phyloP scores from a whole-genome alignment of 306 rosid species.

The Gastrolobium bilobum region DNA sequence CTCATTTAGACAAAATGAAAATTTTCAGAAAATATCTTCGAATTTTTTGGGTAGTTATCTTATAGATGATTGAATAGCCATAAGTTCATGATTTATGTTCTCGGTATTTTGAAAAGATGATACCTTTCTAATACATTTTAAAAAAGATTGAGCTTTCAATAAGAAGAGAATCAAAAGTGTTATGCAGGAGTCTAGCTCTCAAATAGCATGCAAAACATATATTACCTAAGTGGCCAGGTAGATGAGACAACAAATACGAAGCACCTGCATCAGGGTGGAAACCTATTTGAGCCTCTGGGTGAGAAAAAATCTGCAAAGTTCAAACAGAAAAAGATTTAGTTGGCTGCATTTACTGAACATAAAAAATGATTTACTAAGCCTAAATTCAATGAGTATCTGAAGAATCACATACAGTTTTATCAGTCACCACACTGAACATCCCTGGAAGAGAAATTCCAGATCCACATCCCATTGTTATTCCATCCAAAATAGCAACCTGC shows the following conservation, averaged over 20 bases:
- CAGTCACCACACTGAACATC: slow-evolving; percentile 87
- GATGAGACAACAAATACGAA: slow-evolving; percentile 88
- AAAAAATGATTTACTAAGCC: neutral
- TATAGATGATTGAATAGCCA: slow-evolving; percentile 14
- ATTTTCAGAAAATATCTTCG: neutral
- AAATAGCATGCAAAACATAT: slow-evolving; percentile 32
- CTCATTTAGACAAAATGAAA: slow-evolving; percentile 11
- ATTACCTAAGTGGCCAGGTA: slow-evolving; percentile 94
- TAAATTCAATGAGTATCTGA: slow-evolving; percentile 19
- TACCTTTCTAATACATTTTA: neutral
- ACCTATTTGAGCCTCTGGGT: slow-evolving; percentile 95
- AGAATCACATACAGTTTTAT: slow-evolving; percentile 80
- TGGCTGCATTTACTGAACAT: slow-evolving; percentile 8
- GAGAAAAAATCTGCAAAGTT: slow-evolving; percentile 70
- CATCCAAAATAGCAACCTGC: slow-evolving; percentile 91
- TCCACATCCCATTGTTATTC: slow-evolving; percentile 93
- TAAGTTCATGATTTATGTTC: slow-evolving; percentile 2
- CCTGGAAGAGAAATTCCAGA: slow-evolving; percentile 94
- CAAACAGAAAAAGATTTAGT: slow-evolving; percentile 34
- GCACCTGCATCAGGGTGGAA: slow-evolving; percentile 99
- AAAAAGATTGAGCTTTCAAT: neutral
- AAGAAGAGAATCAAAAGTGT: slow-evolving; percentile 7
- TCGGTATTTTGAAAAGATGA: slow-evolving; percentile 9
- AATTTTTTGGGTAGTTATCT: slow-evolving; percentile 31
- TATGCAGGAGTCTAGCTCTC: slow-evolving; percentile 20